A percentile compares a stretch with the other conserved stretches of the same genome.
Conservation (phyloP, 2,329 filamentous ascomycete genomes). For the Xylaria sp. region DNA sequence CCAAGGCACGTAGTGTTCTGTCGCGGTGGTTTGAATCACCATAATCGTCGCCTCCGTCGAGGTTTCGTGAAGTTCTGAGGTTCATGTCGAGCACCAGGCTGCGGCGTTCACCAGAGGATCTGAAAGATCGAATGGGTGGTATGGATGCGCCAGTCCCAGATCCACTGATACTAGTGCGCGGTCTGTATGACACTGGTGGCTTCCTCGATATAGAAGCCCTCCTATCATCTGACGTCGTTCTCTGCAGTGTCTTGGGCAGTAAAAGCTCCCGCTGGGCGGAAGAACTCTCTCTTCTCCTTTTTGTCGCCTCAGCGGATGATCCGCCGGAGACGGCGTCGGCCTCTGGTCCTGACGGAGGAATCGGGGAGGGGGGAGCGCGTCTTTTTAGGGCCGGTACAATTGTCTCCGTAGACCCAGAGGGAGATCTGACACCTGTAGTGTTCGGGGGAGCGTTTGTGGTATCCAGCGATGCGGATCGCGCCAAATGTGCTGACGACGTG, state of each 20-base stretch:
- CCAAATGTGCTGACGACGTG: constrained; percentile 46
- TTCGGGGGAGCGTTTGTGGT: constrained; percentile 32
- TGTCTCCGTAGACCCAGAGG: constrained; percentile 47
- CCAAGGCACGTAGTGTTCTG: constrained; percentile 62
- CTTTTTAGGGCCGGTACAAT: constrained; percentile 50
- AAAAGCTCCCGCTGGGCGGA: constrained; percentile 61
- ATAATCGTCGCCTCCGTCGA: constrained; percentile 58
- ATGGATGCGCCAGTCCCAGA: constrained; percentile 52
- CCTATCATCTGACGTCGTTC: constrained; percentile 61
- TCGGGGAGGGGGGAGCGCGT: constrained; percentile 50
- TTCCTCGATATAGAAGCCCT: constrained; percentile 56
- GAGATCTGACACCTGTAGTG: constrained; percentile 43
- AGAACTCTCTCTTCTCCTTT: constrained; percentile 52
- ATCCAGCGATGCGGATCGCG: constrained; percentile 55
- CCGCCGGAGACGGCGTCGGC: constrained; percentile 26
- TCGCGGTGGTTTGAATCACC: constrained; percentile 60
- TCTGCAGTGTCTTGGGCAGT: constrained; percentile 58
- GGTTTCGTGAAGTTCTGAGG: constrained; percentile 55
- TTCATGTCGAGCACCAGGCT: constrained; percentile 66
- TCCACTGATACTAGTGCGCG: constrained; percentile 50
- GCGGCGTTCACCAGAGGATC: constrained; percentile 67
- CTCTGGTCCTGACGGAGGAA: constrained; percentile 15
- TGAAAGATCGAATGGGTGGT: constrained; percentile 66
- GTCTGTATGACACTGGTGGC: constrained; percentile 64
- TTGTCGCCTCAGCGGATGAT: constrained; percentile 46